Evolutionary conservation across 1,284 basidiomycete genomes (phyloP), one percentile per base, ranked within the genome.

Genomic region (Athelia psychrophila): DNA sequence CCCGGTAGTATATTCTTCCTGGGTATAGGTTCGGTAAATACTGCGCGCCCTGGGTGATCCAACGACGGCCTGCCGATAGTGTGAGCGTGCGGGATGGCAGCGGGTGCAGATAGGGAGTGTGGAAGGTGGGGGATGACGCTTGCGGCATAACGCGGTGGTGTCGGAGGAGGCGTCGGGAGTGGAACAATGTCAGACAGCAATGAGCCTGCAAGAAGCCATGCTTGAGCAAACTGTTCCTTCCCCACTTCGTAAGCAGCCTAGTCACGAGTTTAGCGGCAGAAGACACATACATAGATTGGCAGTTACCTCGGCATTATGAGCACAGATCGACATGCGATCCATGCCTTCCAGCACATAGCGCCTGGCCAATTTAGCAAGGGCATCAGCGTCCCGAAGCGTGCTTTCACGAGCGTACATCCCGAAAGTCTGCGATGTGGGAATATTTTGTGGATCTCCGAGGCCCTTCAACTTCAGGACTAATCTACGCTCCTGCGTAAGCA

Each of bases 221-320:
- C 74, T 58, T 90, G 82, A 0, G 84, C 84, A 3, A 82, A 80
- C 16, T 81, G 75, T n/a, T 75, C 63, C 58, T 83, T 77, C 19
- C 82, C 83, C 20, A 76, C 84, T 47, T 80, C 69, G 23, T 81
- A 66, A 6, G 91, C 88, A 33, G 81, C 71, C 86, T 89, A n/a
- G 53, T 19, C 33, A 46, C 12, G 15, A 16, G 23, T 20, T 25
- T 15, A 23, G 12, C 19, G 19, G 20, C 20, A 22, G 5, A 42
- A n/a, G 4, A 19, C 13, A 44, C 25, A 19, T 5, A 15, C 22
- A 53, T 5, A 22, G 8, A 40, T 42, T 2, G 38, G 8, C 15
- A 62, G 71, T 42, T 53, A 81, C 84, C 66, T 82, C 72, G 19
- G 86, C 83, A 55, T 91, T 91, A 51, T 72, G 63, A 19, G 68